Base-by-base conservation (phyloP, 192 early-diverging fungal species). In the Jimgerdemannia lactiflua region DNA sequence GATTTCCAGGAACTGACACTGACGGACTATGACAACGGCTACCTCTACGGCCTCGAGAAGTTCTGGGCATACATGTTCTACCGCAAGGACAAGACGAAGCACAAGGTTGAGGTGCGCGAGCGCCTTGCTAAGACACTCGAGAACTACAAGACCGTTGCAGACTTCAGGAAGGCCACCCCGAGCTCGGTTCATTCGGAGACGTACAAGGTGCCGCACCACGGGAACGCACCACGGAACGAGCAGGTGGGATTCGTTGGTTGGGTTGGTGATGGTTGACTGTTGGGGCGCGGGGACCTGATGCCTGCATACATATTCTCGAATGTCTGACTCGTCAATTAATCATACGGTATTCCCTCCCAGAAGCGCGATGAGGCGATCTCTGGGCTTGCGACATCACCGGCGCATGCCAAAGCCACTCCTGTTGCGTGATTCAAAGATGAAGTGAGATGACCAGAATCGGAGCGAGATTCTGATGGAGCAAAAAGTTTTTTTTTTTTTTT, bases 41-140 rank as follows among this genome's bases (percentile, higher is more conserved):
- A 91, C 78, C 84, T 94, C 76, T 96, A 97, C 75, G 97, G 97
- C 8, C 82, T 97, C 69, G 96, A 97, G 75, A 97, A 99, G 82
- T 95, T 99, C 82, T 99, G 95, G 95, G 95, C 95, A 4, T 97
- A 95, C 77, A 82, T 97, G 72, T 89, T 87, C 79, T 97, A 95
- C 83, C 91, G 95, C 75, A 94, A 96, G 86, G 92, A 94, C 79
- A 94, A 92, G 80, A 82, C 82, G 43, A 89, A 89, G 69, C 86
- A 83, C 74, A 88, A 90, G 69, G 70, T 92, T 63, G 82, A 83
- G 70, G 82, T 92, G 4, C 85, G 86, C 65, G 75, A 83, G 2
- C 86, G 86, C 17, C 75, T 95, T 75, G 85, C 85, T 71, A 90
- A 89, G 85, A 83, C 85, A 43, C 71, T 85, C 9, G 86, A 89